Evolutionary conservation across 2,329 filamentous ascomycete genomes (phyloP).

Genomic region (Neodidymelliopsis sp.): DNA sequence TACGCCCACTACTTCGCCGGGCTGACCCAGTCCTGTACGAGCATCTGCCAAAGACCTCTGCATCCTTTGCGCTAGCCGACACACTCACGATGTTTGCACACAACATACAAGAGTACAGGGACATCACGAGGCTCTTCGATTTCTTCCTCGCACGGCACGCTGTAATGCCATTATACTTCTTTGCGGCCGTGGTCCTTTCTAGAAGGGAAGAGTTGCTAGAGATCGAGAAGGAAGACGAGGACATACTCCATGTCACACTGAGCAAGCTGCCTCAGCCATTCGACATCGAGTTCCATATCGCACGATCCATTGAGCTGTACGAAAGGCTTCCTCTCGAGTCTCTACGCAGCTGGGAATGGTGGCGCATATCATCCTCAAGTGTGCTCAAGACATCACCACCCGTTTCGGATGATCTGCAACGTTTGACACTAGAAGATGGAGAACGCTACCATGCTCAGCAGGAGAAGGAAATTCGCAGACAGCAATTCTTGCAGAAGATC

Average conservation of each 20-base stretch:
- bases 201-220: slow-evolving; percentile 86
- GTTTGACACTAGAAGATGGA: slow-evolving; percentile 71
- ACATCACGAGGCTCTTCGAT: slow-evolving; percentile 92
- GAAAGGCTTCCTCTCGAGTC: slow-evolving; percentile 72
- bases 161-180: slow-evolving; percentile 90
- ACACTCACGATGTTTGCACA: slow-evolving; percentile 97
- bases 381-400: slow-evolving; percentile 83
- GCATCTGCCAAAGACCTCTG: slow-evolving; percentile 80
- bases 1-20: slow-evolving; percentile 79
- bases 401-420: slow-evolving; percentile 53
- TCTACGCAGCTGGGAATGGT: slow-evolving; percentile 72
- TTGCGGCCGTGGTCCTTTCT: slow-evolving; percentile 76
- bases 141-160: slow-evolving; percentile 86
- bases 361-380: slow-evolving; percentile 74
- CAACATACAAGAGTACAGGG: slow-evolving; percentile 87
- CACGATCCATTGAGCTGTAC: slow-evolving; percentile 70
- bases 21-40: slow-evolving; percentile 75
- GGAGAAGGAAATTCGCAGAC: slow-evolving; percentile 72
- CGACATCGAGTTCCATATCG: slow-evolving; percentile 79
- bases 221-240: slow-evolving; percentile 75
- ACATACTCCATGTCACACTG: slow-evolving; percentile 89
- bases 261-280: slow-evolving; percentile 85
- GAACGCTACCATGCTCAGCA: slow-evolving; percentile 74
- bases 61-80: slow-evolving; percentile 92
- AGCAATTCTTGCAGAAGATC: slow-evolving; percentile 57